Base-by-base conservation (phyloP, 768 basidiomycete species). In the Tylopilus intermedius region DNA sequence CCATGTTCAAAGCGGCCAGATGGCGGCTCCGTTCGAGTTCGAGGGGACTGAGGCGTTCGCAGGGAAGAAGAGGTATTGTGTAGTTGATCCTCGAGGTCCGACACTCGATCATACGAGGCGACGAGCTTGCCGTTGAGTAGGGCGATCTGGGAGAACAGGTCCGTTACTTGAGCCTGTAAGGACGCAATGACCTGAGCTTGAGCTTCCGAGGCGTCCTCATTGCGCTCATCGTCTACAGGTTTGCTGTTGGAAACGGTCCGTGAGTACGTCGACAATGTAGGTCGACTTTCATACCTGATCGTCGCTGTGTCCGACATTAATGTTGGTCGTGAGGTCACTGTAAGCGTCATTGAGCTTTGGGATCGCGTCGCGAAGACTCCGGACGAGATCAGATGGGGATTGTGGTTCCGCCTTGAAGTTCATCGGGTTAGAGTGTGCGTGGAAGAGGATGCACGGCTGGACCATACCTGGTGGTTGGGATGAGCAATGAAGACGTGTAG, bases 121-220 rank as follows among this genome's bases (percentile, higher is more conserved):
- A 99, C 92, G 45, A 99, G 87, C 67, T 98, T 98, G 70, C 76
- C 73, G 70, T 98, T 98, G 57, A 98, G 85, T 65, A 89, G 82
- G 27, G 84, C 83, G 45, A 96, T 90, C 69, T 98, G 95, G 14
- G 88, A 83, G 64, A 91, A 84, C 41, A 97, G 77, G 65, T 96
- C 90, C 45, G 87, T 81, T 10, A 95, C 80, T 68, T 96, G 93
- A 1, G 75, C 64, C 21, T 91, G 86, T 27, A 97, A 75, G 0
- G 90, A 86, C 13, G 76, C 73, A 60, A 95, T 92, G 60, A 97
- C 81, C 72, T 86, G 82, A 7, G 83, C 83, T 63, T 94, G 90
- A 3, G 93, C 91, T 61, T 91, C 78, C 54, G 76, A 70, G 14
- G 68, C 49, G 26, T 68, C 67, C 51, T 70, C 64, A 24, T 68